phyloP scores from a whole-genome alignment of 2,329 filamentous ascomycete species.

The Fusarium sp. region DNA sequence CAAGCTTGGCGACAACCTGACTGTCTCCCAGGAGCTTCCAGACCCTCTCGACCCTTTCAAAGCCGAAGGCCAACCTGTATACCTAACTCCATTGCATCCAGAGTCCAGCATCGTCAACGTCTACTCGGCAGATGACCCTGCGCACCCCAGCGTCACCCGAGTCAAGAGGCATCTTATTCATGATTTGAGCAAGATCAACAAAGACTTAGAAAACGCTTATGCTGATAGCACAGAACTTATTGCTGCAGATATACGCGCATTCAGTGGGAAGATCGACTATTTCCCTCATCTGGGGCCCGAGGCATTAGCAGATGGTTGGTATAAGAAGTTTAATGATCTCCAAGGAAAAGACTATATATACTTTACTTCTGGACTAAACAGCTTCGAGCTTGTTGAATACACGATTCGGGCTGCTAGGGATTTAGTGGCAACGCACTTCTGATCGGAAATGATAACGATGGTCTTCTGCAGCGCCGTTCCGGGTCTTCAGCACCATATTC shows the following conservation, averaged over 20 bases:
- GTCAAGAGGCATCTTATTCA: background rate
- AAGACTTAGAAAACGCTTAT: background rate
- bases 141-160: background rate
- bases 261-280: background rate
- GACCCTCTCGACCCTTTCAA: background rate
- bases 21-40: background rate
- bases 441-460: too few relatives aligned
- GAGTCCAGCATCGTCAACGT: background rate
- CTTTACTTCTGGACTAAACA: background rate
- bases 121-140: background rate
- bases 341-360: background rate
- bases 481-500: too few relatives aligned
- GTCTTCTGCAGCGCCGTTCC: too few relatives aligned
- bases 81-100: background rate
- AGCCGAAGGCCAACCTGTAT: background rate
- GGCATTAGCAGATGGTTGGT: background rate
- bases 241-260: background rate
- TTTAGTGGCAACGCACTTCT: background rate
- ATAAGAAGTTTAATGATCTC: background rate
- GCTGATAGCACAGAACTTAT: background rate
- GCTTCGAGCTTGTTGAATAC: background rate
- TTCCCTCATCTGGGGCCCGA: background rate
- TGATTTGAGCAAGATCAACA: background rate
- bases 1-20: background rate
- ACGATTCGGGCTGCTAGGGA: constrained; percentile 1